Percentiles rank a stretch among this genome's conserved stretches.
Evolutionary conservation across 2,329 filamentous ascomycete species (phyloP).

Genomic region (Pseudogymnoascus sp.): DNA sequence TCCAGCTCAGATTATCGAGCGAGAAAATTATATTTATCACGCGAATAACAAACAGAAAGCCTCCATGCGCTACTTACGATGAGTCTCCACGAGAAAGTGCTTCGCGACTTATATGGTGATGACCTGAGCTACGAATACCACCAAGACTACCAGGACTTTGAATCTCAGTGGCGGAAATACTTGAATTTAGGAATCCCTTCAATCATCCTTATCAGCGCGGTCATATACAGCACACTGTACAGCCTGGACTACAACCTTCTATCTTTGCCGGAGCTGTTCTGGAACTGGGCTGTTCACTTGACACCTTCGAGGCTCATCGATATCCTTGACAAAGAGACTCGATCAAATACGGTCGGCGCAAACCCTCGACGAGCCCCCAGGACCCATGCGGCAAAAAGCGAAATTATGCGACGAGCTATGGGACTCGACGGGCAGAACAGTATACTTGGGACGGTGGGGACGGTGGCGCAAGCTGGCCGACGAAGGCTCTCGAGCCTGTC

Average conservation of each 20-base stretch:
- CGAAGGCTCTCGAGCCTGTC: slow-evolving; percentile 45
- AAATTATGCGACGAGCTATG: slow-evolving; percentile 55
- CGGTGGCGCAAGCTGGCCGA: slow-evolving; percentile 51
- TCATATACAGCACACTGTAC: slow-evolving; percentile 26
- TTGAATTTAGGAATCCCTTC: slow-evolving; percentile 18
- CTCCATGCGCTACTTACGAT: slow-evolving; percentile 26
- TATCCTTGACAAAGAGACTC: slow-evolving; percentile 39
- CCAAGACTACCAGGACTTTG: slow-evolving; percentile 24
- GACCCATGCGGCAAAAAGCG: slow-evolving; percentile 53
- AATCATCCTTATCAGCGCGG: slow-evolving; percentile 20
- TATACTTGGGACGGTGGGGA: slow-evolving; percentile 41
- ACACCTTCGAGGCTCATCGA: slow-evolving; percentile 52
- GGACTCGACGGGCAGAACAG: slow-evolving; percentile 44
- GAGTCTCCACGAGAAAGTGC: slow-evolving; percentile 20
- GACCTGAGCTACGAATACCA: slow-evolving; percentile 26
- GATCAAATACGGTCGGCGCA: slow-evolving; percentile 10
- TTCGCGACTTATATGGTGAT: slow-evolving; percentile 24
- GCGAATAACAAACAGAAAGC: neutral
- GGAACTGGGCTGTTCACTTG: slow-evolving; percentile 52
- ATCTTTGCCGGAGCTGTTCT: slow-evolving; percentile 43
- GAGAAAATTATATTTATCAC: slow-evolving; percentile 1
- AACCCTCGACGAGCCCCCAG: slow-evolving; percentile 27
- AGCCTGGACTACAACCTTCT: slow-evolving; percentile 31
- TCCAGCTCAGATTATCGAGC: neutral
- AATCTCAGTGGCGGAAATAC: slow-evolving; percentile 15